Conservation (phyloP, 495 filamentous ascomycete genomes). For the Podospora didyma region DNA sequence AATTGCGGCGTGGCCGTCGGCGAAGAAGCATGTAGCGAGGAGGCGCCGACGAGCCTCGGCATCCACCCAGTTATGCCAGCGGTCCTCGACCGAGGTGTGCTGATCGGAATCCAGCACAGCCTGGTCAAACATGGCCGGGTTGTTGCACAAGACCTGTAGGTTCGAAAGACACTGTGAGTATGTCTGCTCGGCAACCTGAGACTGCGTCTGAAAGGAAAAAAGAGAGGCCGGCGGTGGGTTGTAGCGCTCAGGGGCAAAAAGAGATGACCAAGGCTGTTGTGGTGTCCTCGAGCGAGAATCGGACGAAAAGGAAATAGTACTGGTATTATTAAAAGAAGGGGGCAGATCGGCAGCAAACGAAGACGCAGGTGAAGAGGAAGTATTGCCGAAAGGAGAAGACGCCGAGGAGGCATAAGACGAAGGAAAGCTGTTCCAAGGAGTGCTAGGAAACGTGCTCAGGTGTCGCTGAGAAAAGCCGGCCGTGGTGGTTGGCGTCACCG, state of each 20-base stretch:
- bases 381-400: conserved; percentile 15
- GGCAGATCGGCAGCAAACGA: neutral
- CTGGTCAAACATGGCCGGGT: conserved; percentile 22
- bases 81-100: conserved; percentile 25
- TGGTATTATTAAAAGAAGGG: conserved; percentile 19
- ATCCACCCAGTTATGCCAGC: conserved; percentile 47
- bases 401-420: conserved; percentile 18
- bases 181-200: conserved; percentile 26
- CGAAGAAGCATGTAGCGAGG: conserved; percentile 45
- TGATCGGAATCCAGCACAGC: conserved; percentile 22
- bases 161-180: conserved; percentile 44
- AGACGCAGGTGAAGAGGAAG: conserved; percentile 1
- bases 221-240: conserved; percentile 11
- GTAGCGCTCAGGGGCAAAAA: conserved; percentile 20
- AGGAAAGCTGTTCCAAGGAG: conserved; percentile 21
- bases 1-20: conserved; percentile 47
- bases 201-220: conserved; percentile 18
- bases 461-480: conserved; percentile 16
- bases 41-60: conserved; percentile 47
- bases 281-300: conserved; percentile 7
- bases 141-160: conserved; percentile 35
- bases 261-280: conserved; percentile 26
- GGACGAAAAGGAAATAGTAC: conserved; percentile 12
- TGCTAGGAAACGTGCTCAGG: conserved; percentile 15
- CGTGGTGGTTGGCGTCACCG: conserved; percentile 19